Evolutionary conservation across 495 filamentous ascomycete species (phyloP).

Genomic region (Darksidea phi): DNA sequence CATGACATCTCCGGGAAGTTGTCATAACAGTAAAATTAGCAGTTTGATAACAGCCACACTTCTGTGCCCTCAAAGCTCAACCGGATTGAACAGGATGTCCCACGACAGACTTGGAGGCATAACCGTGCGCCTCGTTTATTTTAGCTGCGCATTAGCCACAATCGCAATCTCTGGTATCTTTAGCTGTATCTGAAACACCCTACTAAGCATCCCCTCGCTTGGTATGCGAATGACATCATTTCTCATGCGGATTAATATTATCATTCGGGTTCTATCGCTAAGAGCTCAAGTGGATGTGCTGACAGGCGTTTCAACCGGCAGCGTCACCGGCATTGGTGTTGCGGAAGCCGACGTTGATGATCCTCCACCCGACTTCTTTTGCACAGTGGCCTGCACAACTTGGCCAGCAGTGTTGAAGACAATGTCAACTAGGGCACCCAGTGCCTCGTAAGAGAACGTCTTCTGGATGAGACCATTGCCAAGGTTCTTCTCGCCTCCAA

Average conservation of each 20-base stretch:
- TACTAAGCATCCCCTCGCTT: too few relatives aligned
- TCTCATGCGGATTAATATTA: constrained; percentile 3
- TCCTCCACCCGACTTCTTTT: constrained; percentile 34
- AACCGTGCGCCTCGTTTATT: too few relatives aligned
- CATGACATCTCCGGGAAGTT: too few relatives aligned
- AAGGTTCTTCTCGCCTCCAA: constrained; percentile 47
- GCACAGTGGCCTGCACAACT: constrained; percentile 56
- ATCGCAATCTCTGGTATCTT: too few relatives aligned
- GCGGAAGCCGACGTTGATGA: background rate
- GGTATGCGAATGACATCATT: constrained; percentile 7
- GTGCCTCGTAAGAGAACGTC: constrained; percentile 52
- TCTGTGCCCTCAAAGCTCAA: too few relatives aligned
- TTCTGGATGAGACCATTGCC: constrained; percentile 54
- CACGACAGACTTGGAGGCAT: too few relatives aligned
- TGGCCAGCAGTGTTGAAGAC: constrained; percentile 55
- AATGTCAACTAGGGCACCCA: constrained; percentile 58
- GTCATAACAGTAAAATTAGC: too few relatives aligned
- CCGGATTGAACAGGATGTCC: too few relatives aligned
- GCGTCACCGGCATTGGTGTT: constrained; percentile 23
- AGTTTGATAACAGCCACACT: too few relatives aligned
- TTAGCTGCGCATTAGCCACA: too few relatives aligned
- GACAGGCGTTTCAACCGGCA: constrained; percentile 14
- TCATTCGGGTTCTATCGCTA: too few relatives aligned
- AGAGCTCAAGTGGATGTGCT: constrained; percentile 1
- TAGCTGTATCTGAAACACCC: too few relatives aligned